Percentiles rank a stretch among this genome's conserved stretches.
These are phyloP conservation scores for Aspergillus piperis DNA, from an alignment of 2,329 filamentous ascomycete genomes.

Conservation along the genomic window DNA sequence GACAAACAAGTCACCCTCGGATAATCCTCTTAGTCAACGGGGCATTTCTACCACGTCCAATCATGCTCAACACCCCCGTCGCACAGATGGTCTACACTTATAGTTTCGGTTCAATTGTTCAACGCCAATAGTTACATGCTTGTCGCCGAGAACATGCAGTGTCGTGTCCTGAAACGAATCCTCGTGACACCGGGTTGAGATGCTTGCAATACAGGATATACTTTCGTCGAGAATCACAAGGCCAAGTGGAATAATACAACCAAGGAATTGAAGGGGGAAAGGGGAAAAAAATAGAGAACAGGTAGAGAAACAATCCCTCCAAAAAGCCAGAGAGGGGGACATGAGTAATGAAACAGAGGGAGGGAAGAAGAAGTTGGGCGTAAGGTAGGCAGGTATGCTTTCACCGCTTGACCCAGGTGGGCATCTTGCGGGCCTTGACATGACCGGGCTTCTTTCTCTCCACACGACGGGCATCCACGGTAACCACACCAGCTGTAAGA, in stretches of 20 bases:
- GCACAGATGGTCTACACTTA: slow-evolving; percentile 17
- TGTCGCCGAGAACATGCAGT: slow-evolving; percentile 25
- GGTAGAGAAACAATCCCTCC: slow-evolving; percentile 17
- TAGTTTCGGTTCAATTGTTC: slow-evolving; percentile 18
- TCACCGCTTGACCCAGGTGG: slow-evolving; percentile 90
- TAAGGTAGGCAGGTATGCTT: slow-evolving; percentile 1
- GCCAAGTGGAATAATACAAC: slow-evolving; percentile 25
- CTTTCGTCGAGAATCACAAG: slow-evolving; percentile 19
- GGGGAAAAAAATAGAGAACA: slow-evolving; percentile 7
- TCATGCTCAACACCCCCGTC: slow-evolving; percentile 8
- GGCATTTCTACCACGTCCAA: slow-evolving; percentile 3
- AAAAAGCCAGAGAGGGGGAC: not conserved
- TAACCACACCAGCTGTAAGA: slow-evolving; percentile 79
- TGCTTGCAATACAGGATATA: slow-evolving; percentile 21
- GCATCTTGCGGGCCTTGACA: slow-evolving; percentile 96
- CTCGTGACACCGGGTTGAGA: slow-evolving; percentile 18
- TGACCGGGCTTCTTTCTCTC: slow-evolving; percentile 98
- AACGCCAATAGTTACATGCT: slow-evolving; percentile 27
- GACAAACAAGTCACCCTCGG: slow-evolving; percentile 1
- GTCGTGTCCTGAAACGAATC: slow-evolving; percentile 21
- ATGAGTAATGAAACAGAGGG: too few relatives aligned
- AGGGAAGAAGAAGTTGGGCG: too few relatives aligned
- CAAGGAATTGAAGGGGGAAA: slow-evolving; percentile 12
- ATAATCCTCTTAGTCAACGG: slow-evolving; percentile 4
- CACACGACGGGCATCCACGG: slow-evolving; percentile 85